These are phyloP conservation scores for Penicillium sp. DNA, from an alignment of 2,329 filamentous ascomycete genomes.

Conservation along the genomic window DNA sequence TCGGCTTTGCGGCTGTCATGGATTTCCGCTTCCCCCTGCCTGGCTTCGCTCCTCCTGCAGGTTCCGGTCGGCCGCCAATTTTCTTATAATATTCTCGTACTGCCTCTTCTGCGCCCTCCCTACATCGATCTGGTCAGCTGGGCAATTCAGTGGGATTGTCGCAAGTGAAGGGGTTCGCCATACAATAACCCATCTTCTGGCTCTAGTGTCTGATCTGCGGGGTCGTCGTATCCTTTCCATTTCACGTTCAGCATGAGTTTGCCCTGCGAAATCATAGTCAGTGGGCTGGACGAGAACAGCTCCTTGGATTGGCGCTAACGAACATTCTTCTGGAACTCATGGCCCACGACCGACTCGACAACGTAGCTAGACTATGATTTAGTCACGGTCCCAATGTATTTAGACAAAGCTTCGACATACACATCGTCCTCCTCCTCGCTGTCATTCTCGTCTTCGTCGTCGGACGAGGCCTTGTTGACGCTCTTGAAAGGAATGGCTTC, in stretches of 20 bases:
- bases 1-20: constrained; percentile 24
- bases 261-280: constrained; percentile 24
- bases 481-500: constrained; percentile 34
- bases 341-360: constrained; percentile 38
- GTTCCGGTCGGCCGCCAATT: constrained; percentile 41
- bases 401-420: constrained; percentile 4
- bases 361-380: constrained; percentile 28
- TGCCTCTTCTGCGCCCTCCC: constrained; percentile 37
- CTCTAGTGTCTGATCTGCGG: constrained; percentile 43
- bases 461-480: constrained; percentile 20
- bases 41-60: constrained; percentile 20
- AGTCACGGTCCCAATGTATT: not conserved
- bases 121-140: constrained; percentile 20
- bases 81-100: constrained; percentile 38
- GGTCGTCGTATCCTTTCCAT: constrained; percentile 45
- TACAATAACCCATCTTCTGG: constrained; percentile 44
- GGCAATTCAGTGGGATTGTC: not conserved
- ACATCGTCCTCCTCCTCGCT: constrained; percentile 26
- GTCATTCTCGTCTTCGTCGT: constrained; percentile 23
- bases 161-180: constrained; percentile 11
- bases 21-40: constrained; percentile 32
- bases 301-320: constrained; percentile 9
- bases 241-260: constrained; percentile 41
- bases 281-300: not conserved
- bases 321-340: constrained; percentile 35